Evolutionary conservation across 345 rosid species (phyloP).

Genomic region (Euclidium syriacum): DNA sequence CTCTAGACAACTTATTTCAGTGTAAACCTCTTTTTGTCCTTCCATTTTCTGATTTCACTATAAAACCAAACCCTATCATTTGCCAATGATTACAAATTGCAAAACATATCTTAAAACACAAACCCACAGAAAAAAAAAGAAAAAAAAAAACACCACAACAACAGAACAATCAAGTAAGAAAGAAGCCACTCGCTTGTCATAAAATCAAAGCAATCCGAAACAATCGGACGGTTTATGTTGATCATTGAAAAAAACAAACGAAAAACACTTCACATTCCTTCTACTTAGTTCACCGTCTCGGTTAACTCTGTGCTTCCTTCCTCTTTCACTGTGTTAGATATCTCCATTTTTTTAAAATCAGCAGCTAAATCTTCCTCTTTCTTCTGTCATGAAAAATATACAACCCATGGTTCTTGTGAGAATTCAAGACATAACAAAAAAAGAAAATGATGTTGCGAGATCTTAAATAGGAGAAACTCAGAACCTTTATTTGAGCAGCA

Average conservation of each 20-base stretch:
- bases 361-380: conserved; percentile 30
- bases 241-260: conserved; percentile 10
- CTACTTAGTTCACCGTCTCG: conserved; percentile 11
- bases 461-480: background rate
- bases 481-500: conserved; percentile 19
- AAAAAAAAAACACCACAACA: background rate
- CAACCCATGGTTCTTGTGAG: background rate
- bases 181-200: conserved; percentile 2
- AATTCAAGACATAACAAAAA: background rate
- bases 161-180: background rate
- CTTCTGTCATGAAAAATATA: conserved; percentile 15
- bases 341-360: conserved; percentile 22
- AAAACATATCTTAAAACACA: conserved; percentile 6
- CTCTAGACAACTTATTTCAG: background rate
- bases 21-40: background rate
- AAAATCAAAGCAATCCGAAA: conserved; percentile 27
- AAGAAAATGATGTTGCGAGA: background rate
- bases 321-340: conserved; percentile 13
- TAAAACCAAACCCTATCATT: conserved; percentile 19
- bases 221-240: conserved; percentile 15
- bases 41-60: background rate
- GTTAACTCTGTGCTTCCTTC: background rate
- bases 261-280: conserved; percentile 12
- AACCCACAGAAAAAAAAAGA: background rate
- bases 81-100: conserved; percentile 25